phyloP scores from a whole-genome alignment of 768 basidiomycete species.

The Exsudoporus frostii region DNA sequence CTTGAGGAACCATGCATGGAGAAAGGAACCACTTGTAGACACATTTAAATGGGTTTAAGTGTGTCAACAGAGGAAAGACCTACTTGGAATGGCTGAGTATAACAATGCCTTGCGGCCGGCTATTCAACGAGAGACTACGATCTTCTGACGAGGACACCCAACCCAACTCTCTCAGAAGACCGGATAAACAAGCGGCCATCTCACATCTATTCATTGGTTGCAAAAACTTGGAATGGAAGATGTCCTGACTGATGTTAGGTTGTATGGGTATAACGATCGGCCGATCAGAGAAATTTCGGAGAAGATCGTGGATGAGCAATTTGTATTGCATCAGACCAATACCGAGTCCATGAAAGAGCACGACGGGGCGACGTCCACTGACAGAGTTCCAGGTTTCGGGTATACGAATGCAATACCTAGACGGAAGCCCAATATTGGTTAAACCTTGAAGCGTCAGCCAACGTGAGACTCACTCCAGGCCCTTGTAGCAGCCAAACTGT shows the following conservation, averaged over 20 bases:
- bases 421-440: not conserved
- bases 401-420: slow-evolving; percentile 70
- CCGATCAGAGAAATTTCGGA: slow-evolving; percentile 54
- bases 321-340: slow-evolving; percentile 75
- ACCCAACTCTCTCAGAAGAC: slow-evolving; percentile 56
- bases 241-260: slow-evolving; percentile 81
- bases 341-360: slow-evolving; percentile 89
- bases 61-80: slow-evolving; percentile 18
- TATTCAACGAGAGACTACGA: slow-evolving; percentile 1
- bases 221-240: slow-evolving; percentile 76
- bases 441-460: not conserved
- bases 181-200: slow-evolving; percentile 53
- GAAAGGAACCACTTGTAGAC: slow-evolving; percentile 63
- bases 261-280: slow-evolving; percentile 79
- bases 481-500: slow-evolving; percentile 49
- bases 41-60: slow-evolving; percentile 3
- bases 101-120: slow-evolving; percentile 52
- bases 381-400: slow-evolving; percentile 63
- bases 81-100: slow-evolving; percentile 89
- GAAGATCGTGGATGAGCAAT: slow-evolving; percentile 54
- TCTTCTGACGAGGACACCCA: slow-evolving; percentile 47
- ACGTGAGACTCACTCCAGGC: slow-evolving; percentile 57
- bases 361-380: slow-evolving; percentile 61
- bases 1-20: slow-evolving; percentile 90
- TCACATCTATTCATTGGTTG: slow-evolving; percentile 64